Conservation (phyloP, 768 basidiomycete species). For the Coprinellus aureogranulatus region DNA sequence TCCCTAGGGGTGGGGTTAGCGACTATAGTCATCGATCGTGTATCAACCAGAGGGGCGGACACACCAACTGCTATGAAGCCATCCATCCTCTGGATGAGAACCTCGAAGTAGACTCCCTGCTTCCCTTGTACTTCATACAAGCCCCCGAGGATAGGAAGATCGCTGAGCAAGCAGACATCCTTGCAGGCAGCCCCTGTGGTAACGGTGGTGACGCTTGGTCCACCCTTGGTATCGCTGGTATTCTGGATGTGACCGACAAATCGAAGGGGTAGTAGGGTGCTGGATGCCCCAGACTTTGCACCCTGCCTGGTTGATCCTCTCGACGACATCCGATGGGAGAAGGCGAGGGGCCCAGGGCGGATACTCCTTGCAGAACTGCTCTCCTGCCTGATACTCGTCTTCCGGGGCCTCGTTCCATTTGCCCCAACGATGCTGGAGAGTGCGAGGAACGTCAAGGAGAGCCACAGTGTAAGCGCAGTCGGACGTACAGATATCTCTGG, state of each 20-base stretch:
- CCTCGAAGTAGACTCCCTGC: conserved; percentile 62
- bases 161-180: conserved; percentile 55
- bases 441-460: too few relatives aligned
- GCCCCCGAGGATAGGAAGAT: conserved; percentile 59
- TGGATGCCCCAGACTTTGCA: conserved; percentile 56
- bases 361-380: conserved; percentile 45
- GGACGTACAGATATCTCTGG: conserved; percentile 43
- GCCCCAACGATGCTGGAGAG: conserved; percentile 41
- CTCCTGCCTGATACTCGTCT: conserved; percentile 52
- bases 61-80: conserved; percentile 61
- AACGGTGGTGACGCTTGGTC: conserved; percentile 37
- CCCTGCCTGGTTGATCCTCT: conserved; percentile 46
- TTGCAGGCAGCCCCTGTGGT: conserved; percentile 40
- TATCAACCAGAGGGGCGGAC: conserved; percentile 7
- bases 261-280: conserved; percentile 33
- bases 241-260: conserved; percentile 46
- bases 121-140: conserved; percentile 56
- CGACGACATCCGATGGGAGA: conserved; percentile 51
- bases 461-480: background rate
- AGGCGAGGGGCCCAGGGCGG: conserved; percentile 42
- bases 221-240: conserved; percentile 27
- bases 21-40: background rate
- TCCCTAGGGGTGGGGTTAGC: conserved; percentile 38
- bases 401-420: conserved; percentile 55
- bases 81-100: conserved; percentile 54